phyloP scores from a whole-genome alignment of 306 rosid species.

The Echinosophora koreensis region DNA sequence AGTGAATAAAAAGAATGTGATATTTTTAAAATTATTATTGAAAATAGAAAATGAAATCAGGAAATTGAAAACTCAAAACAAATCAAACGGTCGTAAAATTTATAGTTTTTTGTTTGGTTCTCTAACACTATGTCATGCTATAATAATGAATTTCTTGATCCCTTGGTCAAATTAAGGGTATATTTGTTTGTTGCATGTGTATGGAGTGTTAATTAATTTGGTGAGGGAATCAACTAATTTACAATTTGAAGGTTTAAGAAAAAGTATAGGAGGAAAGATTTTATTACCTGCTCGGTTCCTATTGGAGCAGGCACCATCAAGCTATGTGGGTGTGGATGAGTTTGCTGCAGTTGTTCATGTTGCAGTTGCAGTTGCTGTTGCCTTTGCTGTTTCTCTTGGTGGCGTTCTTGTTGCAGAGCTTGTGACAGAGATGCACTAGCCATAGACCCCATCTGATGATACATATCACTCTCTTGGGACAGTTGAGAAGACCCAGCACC shows the following conservation, averaged over 20 bases:
- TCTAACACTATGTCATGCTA: not conserved
- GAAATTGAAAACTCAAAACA: too few relatives aligned
- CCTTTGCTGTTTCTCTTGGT: slow-evolving; percentile 59
- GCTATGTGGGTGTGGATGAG: slow-evolving; percentile 48
- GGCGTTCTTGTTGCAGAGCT: slow-evolving; percentile 71
- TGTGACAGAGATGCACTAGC: slow-evolving; percentile 61
- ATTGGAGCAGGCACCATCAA: slow-evolving; percentile 64
- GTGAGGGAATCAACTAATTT: not conserved
- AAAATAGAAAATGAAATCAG: too few relatives aligned
- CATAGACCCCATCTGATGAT: slow-evolving; percentile 58
- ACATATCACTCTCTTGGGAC: slow-evolving; percentile 55
- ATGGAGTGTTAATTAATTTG: not conserved
- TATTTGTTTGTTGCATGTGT: not conserved
- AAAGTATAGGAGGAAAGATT: not conserved
- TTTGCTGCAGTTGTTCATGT: slow-evolving; percentile 42
- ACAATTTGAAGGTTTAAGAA: not conserved
- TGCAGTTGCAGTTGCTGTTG: slow-evolving; percentile 30
- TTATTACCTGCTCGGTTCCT: slow-evolving; percentile 66
- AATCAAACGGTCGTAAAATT: too few relatives aligned
- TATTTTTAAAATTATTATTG: too few relatives aligned
- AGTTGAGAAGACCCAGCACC: slow-evolving; percentile 54
- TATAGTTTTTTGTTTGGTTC: too few relatives aligned
- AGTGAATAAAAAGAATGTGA: too few relatives aligned
- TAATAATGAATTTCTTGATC: not conserved
- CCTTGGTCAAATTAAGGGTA: not conserved